A percentile compares a stretch with the other conserved stretches of the same genome.
These are phyloP conservation scores for Flaveria brownii DNA, from an alignment of 129 eudicot species.

Conservation along the genomic window DNA sequence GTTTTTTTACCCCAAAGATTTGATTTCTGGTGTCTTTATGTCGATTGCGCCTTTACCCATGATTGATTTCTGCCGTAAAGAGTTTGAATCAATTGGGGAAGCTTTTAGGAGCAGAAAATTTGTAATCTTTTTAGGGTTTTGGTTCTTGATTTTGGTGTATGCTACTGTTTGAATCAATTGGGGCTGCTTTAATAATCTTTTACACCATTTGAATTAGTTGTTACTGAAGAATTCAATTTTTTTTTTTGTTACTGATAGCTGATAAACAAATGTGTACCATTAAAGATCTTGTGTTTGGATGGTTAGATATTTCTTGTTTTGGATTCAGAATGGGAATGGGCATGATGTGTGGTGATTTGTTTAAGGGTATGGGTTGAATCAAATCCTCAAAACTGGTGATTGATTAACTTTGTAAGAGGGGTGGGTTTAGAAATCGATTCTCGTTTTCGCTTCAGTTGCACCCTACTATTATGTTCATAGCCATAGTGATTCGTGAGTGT, in stretches of 20 bases:
- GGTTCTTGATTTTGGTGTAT: background rate
- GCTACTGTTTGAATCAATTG: constrained; percentile 8
- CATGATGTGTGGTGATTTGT: background rate
- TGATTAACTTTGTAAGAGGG: background rate
- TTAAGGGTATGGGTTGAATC: background rate
- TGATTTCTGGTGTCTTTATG: constrained; percentile 6
- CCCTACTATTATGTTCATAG: background rate
- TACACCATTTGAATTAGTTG: background rate
- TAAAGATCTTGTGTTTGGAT: constrained; percentile 10
- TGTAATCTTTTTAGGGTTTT: background rate
- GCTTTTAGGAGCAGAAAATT: constrained; percentile 9
- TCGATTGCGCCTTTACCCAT: constrained; percentile 17
- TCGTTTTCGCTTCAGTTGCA: background rate
- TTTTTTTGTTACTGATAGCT: background rate
- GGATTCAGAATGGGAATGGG: background rate
- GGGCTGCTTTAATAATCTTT: background rate
- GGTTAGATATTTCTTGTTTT: background rate
- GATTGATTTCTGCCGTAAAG: background rate
- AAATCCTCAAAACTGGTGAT: background rate
- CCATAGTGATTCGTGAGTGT: background rate
- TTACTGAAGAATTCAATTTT: background rate
- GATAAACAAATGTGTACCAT: background rate
- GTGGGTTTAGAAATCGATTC: background rate
- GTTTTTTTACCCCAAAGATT: background rate
- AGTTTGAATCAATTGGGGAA: constrained; percentile 11